Base-by-base conservation (phyloP, 2,329 filamentous ascomycete genomes). In the Ceratocystis colombiana region DNA sequence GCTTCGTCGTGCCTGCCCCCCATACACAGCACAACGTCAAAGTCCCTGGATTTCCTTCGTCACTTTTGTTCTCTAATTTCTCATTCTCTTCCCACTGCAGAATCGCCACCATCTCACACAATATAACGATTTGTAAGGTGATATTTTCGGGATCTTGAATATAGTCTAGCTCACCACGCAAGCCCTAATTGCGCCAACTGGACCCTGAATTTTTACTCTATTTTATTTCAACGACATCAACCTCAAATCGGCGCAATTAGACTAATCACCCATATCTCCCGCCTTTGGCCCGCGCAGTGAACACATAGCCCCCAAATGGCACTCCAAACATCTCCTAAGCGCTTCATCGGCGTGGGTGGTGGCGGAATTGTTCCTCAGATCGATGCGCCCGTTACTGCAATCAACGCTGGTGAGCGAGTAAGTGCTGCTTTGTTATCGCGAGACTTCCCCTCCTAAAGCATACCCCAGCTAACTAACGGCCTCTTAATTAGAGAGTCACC, bases 341-440 rank as follows among this genome's bases (percentile, higher is more conserved):
- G 68, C 64, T 75, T 75, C 62, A 80, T 80, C 66, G 75, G 78
- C 68, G 72, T 73, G n/a, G 78, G 78, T 30, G 79, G 77, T 12
- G 77, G 73, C 69, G 79, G 78, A 67, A 76, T 79, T 66, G 76
- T 79, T 5, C 77, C 79, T 48, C 78, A 79, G 64, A 86, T 81
- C 55, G 90, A 95, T 77, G 89, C 89, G 25, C 91, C 91, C 1
- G 79, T 87, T 8, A 91, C 90, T 65, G 89, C 89, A 15, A 87
- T 88, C 67, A 95, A 95, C 76, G 84, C 88, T 68, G 87, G 86
- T 59, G 88, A 92, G 72, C 81, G 90, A 71, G 86, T 88, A 76
- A 79, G 84, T 78, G 17, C 30, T 20, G 50, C 17, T 12, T 28
- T 62, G n/a, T 46, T 20, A 25, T 22, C 61, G 10, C 22, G 22